phyloP scores from a whole-genome alignment of 345 rosid species.

The Salix brachista region DNA sequence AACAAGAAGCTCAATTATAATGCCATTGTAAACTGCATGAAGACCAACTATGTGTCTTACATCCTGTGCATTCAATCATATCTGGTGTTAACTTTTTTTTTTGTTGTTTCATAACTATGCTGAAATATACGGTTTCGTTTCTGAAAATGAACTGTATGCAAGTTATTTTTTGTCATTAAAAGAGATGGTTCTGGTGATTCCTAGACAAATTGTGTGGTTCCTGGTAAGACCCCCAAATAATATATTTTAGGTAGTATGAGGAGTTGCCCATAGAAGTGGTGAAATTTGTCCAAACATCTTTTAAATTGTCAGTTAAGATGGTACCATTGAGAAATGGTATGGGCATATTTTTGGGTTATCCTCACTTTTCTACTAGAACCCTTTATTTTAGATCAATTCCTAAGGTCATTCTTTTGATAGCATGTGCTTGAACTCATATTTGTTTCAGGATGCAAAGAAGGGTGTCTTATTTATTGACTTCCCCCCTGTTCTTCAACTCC shows the following conservation, averaged over 20 bases:
- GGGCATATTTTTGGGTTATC: neutral
- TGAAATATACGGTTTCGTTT: neutral
- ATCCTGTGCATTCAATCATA: neutral
- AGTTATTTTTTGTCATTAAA: neutral
- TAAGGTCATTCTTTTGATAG: neutral
- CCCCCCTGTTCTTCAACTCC: slow-evolving; percentile 98
- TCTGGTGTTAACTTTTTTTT: neutral
- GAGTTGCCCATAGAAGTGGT: neutral
- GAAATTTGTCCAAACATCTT: neutral
- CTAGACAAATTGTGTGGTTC: neutral
- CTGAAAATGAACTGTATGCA: neutral
- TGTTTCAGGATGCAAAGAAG: slow-evolving; percentile 85
- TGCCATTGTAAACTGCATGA: neutral
- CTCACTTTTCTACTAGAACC: neutral
- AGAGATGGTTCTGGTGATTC: neutral
- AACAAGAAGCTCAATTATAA: neutral
- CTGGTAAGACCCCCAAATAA: neutral
- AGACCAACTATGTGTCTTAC: neutral
- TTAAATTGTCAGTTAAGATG: neutral
- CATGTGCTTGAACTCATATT: slow-evolving; percentile 4
- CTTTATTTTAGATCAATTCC: neutral
- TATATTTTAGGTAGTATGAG: neutral
- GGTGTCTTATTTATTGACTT: slow-evolving; percentile 88
- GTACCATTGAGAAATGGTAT: neutral
- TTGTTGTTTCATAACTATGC: neutral